A percentile compares a stretch with the other conserved stretches of the same genome.
These are phyloP conservation scores for Potentilla sterilis DNA, from an alignment of 306 rosid species.

Conservation along the genomic window DNA sequence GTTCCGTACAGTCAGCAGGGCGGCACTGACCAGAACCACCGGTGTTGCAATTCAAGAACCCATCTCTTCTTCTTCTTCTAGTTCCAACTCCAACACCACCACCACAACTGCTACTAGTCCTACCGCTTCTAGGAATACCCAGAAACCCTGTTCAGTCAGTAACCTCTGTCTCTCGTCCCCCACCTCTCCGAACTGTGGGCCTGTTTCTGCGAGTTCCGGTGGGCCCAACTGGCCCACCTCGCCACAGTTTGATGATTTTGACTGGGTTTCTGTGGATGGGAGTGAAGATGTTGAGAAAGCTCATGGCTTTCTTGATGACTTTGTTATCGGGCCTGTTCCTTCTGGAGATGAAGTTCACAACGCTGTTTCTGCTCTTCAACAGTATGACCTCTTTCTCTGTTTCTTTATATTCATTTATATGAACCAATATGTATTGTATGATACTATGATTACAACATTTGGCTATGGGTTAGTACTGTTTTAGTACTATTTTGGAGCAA, in stretches of 20 bases:
- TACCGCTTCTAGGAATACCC: slow-evolving; percentile 29
- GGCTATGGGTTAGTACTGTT: background rate
- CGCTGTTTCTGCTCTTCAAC: slow-evolving; percentile 50
- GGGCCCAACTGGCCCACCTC: slow-evolving; percentile 21
- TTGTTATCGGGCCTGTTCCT: slow-evolving; percentile 41
- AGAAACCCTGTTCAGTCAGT: slow-evolving; percentile 21
- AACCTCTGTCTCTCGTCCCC: slow-evolving; percentile 30
- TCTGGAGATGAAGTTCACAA: slow-evolving; percentile 46
- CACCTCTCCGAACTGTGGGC: slow-evolving; percentile 30
- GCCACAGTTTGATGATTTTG: slow-evolving; percentile 37
- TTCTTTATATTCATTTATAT: background rate
- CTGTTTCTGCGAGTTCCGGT: slow-evolving; percentile 22
- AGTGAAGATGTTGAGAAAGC: slow-evolving; percentile 20
- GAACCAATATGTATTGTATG: background rate
- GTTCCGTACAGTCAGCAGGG: slow-evolving; percentile 38
- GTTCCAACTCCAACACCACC: background rate
- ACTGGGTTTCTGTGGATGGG: slow-evolving; percentile 42
- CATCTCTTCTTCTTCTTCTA: slow-evolving; percentile 17
- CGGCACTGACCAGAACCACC: slow-evolving; percentile 34
- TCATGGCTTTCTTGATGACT: slow-evolving; percentile 24
- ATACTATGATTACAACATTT: background rate
- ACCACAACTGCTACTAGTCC: slow-evolving; percentile 10
- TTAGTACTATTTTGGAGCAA: no score
- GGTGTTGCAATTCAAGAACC: slow-evolving; percentile 35
- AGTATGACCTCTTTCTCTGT: slow-evolving; percentile 20